These are phyloP conservation scores for Botryococcus braunii DNA, from an alignment of 163 green algal species.

Conservation along the genomic window DNA sequence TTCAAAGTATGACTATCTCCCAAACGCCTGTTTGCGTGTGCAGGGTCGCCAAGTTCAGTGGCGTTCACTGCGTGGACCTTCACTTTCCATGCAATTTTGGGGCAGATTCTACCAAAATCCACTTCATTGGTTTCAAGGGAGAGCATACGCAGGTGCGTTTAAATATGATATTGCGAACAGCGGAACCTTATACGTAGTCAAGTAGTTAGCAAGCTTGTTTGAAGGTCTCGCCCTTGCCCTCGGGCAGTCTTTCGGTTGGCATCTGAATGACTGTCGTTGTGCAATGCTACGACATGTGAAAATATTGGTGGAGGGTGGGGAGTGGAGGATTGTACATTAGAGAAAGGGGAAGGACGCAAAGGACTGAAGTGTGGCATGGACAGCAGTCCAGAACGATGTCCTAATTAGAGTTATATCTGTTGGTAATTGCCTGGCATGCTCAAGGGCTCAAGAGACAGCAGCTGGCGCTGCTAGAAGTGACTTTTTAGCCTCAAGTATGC, in stretches of 20 bases:
- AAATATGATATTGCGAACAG: not conserved
- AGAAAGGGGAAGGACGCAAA: not conserved
- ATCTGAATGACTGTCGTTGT: not conserved
- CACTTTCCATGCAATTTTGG: slow-evolving; percentile 67
- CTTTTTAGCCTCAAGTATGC: too few species aligned
- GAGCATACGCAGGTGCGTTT: slow-evolving; percentile 56
- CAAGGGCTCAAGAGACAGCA: too few species aligned
- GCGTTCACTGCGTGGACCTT: slow-evolving; percentile 72
- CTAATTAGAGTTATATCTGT: too few species aligned
- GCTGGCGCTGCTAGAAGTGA: too few species aligned
- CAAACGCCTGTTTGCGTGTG: not conserved
- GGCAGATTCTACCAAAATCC: slow-evolving; percentile 52
- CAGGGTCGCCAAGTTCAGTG: slow-evolving; percentile 78
- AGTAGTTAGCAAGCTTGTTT: not conserved
- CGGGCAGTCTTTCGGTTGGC: not conserved
- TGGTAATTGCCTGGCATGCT: too few species aligned
- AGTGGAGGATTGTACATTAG: not conserved
- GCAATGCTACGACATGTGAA: not conserved
- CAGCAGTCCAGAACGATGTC: too few species aligned
- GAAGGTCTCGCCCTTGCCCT: not conserved
- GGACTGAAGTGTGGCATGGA: too few species aligned
- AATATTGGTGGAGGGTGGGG: not conserved
- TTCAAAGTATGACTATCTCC: too few species aligned
- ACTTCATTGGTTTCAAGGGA: slow-evolving; percentile 84
- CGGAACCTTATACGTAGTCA: not conserved